Base-by-base conservation (phyloP, 306 rosid genomes). In the Fragaria vesca region DNA sequence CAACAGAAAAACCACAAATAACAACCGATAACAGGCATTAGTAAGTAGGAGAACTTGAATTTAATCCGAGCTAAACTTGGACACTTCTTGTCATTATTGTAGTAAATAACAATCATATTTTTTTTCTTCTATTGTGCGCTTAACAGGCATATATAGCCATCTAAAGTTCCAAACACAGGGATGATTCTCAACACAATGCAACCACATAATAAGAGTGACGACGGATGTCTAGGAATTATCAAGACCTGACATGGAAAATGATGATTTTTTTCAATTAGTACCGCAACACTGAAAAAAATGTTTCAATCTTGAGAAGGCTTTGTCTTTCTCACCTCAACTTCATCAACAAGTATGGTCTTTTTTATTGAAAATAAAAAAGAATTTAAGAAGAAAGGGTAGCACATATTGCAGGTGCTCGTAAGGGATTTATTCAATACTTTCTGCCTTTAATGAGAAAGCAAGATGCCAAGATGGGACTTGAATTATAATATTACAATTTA, bases 1-100 rank as follows among this genome's bases (percentile, higher is more conserved):
- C 62, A 73, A 81, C 63, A n/a, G n/a, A 38, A 74, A 70, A 79
- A 70, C 50, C 24, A 76, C 65, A 17, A 60, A 55, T 51, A 71
- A 45, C 73, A 71, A 32, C 54, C 55, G 28, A 68, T 40, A 38
- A 24, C 40, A 68, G 70, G 58, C 50, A 17, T n/a, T 36, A 36
- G n/a, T 13, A 11, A 47, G 12, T 28, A 24, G 1, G 40, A 67
- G 36, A 40, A 28, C 26, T 28, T 40, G 24, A 66, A 51, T 18
- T 12, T 18, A 26, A 24, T 51, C 12, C 48, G n/a, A 65, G 36
- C 47, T 62, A 11, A 30, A 46, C 21, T 8, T 48, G 73, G 65
- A 38, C 47, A 4, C 16, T 67, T 63, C 28, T 15, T 63, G 45
- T 42, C 12, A 46, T 34, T 34, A 34, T 17, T 66, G 21, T 66